These are phyloP conservation scores for Gracilaria gracilis DNA, from an alignment of 23 red algal species.

Conservation along the genomic window DNA sequence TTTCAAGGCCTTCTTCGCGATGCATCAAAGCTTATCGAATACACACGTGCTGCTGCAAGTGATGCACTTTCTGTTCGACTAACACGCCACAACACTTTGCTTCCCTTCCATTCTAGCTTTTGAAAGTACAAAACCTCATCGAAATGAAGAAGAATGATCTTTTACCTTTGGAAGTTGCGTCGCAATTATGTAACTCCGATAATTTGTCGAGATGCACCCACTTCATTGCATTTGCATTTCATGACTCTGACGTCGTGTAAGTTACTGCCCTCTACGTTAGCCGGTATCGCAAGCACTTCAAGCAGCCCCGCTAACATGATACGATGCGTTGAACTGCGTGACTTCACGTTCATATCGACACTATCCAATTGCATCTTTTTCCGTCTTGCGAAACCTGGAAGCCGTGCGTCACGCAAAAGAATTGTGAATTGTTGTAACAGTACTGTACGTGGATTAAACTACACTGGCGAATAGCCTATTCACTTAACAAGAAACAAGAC, in stretches of 20 bases:
- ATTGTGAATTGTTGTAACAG: constrained; percentile 92
- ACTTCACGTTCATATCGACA: neutral
- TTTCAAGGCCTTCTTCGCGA: neutral
- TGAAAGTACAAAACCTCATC: constrained; percentile 89
- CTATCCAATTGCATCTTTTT: neutral
- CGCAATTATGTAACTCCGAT: constrained; percentile 95
- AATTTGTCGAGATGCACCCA: constrained; percentile 90
- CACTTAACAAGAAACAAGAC: neutral
- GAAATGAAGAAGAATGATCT: constrained; percentile 98
- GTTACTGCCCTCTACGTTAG: constrained; percentile 6
- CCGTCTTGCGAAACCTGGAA: constrained; percentile 73
- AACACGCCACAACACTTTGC: neutral
- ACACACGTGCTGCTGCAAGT: neutral
- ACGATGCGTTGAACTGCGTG: too few species aligned
- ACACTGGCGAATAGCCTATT: neutral
- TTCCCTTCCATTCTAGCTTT: constrained; percentile 44
- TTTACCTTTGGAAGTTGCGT: constrained; percentile 90
- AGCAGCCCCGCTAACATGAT: neutral
- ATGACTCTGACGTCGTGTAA: constrained; percentile 99
- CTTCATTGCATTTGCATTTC: constrained; percentile 99
- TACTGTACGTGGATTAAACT: constrained; percentile 97
- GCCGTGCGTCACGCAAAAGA: constrained; percentile 94
- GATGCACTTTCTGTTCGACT: neutral
- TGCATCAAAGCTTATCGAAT: neutral
- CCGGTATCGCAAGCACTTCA: neutral